phyloP scores from a whole-genome alignment of 2,329 filamentous ascomycete species.

The Hirsutella rhossiliensis region DNA sequence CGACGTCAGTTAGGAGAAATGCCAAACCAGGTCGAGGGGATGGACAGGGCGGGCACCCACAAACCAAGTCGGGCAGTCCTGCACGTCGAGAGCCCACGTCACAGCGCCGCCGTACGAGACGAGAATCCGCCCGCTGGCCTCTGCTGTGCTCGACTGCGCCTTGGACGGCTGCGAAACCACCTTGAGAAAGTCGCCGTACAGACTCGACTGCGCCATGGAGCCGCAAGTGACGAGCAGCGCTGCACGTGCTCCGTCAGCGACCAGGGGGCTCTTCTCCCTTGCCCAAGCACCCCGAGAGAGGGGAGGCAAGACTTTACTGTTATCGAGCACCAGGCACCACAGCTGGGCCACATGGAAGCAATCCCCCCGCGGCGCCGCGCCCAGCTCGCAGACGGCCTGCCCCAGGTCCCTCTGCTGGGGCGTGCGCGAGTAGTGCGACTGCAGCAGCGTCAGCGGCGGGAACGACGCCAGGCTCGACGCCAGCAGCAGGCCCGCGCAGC shows the following conservation, averaged over 20 bases:
- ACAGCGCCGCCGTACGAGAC: slow-evolving; percentile 22
- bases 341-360: slow-evolving; percentile 37
- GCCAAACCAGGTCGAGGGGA: not conserved
- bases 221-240: slow-evolving; percentile 30
- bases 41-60: slow-evolving; percentile 15
- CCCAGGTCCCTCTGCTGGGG: slow-evolving; percentile 28
- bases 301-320: too few relatives aligned
- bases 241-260: slow-evolving; percentile 6
- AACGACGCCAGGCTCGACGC: slow-evolving; percentile 21
- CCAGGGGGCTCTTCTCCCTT: not conserved
- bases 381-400: slow-evolving; percentile 30
- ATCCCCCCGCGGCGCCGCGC: slow-evolving; percentile 18
- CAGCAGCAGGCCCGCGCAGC: slow-evolving; percentile 25
- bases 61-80: slow-evolving; percentile 33
- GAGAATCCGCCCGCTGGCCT: slow-evolving; percentile 15
- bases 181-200: slow-evolving; percentile 20
- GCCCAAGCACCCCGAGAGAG: too few relatives aligned
- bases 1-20: not conserved
- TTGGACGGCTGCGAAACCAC: slow-evolving; percentile 17
- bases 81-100: slow-evolving; percentile 24
- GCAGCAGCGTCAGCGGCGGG: slow-evolving; percentile 30
- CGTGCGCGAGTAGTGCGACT: slow-evolving; percentile 27
- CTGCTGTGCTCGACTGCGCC: slow-evolving; percentile 3
- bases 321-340: slow-evolving; percentile 33
- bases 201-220: slow-evolving; percentile 18